Evolutionary conservation across 179 eudicot species (phyloP), one percentile per base, ranked within the genome.

Genomic region (Spinacia oleracea): DNA sequence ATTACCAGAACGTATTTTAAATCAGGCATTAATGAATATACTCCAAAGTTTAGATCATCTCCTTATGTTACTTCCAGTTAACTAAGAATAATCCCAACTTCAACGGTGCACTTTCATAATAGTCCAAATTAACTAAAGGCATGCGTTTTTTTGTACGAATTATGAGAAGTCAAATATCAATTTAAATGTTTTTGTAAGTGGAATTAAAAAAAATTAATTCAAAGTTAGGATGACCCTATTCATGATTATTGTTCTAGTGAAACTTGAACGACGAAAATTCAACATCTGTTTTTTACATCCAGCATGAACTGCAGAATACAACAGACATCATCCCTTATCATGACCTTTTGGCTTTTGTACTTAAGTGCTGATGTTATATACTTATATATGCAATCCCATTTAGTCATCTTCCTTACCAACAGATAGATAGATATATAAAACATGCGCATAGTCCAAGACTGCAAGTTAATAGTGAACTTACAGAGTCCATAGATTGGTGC

Each of bases 401-500:
- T 38, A 38, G 32, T 60, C 56, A 69, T 55, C 27, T 60, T 21
- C 32, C 35, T 21, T 2, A 5, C 31, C 51, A 51, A 40, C 40
- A 59, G 11, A 10, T 32, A 62, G 7, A 21, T 60, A 38, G 18
- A 38, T 27, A 64, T 5, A 10, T 51, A 62, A 5, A 38, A 62
- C 55, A 73, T 51, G 75, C 63, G 59, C 7, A 82, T 62, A 69
- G 66, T 25, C 73, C 46, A 11, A n/a, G 62, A 21, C 53, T 15
- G 27, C 51, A 50, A 69, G 40, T 38, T 53, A 32, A 70, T 62
- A 32, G 38, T 64, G 50, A 78, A 92, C 98, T 94, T 89, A 94
- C 98, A 94, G 50, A 94, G 95, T 79, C 98, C 98, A 78, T 94
- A 94, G 32, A 94, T 94, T 35, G 98, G 90, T 66, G 89, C 89